A percentile compares a stretch with the other conserved stretches of the same genome.
Conservation (phyloP, 2,329 filamentous ascomycete species). For the Parasarocladium wereldwijsianum region DNA sequence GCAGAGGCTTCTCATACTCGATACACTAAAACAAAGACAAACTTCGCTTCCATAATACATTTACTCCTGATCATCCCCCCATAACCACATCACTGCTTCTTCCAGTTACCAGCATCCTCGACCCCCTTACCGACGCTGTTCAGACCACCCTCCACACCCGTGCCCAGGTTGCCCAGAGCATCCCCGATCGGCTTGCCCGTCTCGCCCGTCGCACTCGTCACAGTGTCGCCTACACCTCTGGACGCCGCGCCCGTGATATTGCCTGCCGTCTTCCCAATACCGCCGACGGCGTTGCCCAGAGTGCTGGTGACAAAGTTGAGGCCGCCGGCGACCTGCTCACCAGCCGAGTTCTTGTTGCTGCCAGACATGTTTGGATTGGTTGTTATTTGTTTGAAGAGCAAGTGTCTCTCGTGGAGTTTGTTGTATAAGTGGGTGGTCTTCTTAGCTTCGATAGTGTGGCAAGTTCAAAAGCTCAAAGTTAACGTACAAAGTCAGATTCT, state of each 20-base stretch:
- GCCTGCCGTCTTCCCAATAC: slow-evolving; percentile 24
- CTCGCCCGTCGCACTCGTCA: slow-evolving; percentile 37
- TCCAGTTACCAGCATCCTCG: slow-evolving; percentile 45
- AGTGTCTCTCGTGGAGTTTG: too few relatives aligned
- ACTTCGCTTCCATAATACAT: too few relatives aligned
- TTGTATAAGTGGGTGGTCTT: too few relatives aligned
- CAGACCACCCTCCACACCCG: slow-evolving; percentile 36
- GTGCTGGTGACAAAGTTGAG: slow-evolving; percentile 24
- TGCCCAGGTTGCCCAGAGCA: slow-evolving; percentile 35
- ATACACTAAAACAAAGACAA: not conserved
- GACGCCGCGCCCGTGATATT: slow-evolving; percentile 33
- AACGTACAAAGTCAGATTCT: too few relatives aligned
- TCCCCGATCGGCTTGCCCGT: slow-evolving; percentile 39
- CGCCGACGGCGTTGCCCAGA: slow-evolving; percentile 25
- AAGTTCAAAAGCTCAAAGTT: too few relatives aligned
- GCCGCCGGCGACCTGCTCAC: slow-evolving; percentile 18
- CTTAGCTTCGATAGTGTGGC: too few relatives aligned
- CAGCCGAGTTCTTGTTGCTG: slow-evolving; percentile 11
- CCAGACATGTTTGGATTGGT: slow-evolving; percentile 9
- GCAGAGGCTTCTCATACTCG: too few relatives aligned
- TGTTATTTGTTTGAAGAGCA: slow-evolving; percentile 4
- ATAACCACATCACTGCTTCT: slow-evolving; percentile 19
- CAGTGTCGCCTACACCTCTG: slow-evolving; percentile 41
- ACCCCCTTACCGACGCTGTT: slow-evolving; percentile 35
- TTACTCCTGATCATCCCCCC: too few relatives aligned